Conservation (phyloP, 2,329 filamentous ascomycete species). For the Xylogone sp. region DNA sequence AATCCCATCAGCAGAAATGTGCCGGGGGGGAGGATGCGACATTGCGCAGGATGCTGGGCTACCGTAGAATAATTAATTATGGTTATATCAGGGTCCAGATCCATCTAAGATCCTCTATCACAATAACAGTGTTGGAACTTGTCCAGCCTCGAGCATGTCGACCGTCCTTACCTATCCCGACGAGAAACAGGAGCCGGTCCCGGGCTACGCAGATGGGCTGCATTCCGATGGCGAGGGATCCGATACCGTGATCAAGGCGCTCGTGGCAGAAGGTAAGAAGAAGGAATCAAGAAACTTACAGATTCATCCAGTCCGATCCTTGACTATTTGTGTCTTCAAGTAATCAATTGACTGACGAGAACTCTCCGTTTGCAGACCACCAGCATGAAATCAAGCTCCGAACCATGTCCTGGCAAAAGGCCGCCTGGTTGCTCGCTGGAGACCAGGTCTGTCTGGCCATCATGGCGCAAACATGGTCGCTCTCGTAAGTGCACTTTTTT, state of each 20-base stretch:
- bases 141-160: neutral
- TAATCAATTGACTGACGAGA: neutral
- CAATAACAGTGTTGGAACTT: neutral
- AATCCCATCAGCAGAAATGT: too few species aligned
- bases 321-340: neutral
- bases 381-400: conserved; percentile 47
- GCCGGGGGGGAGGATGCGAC: too few species aligned
- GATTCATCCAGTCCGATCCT: neutral
- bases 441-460: conserved; percentile 48
- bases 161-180: neutral
- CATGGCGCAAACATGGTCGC: conserved; percentile 48
- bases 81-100: neutral
- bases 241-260: conserved; percentile 16
- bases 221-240: conserved; percentile 7
- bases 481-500: conserved; percentile 31
- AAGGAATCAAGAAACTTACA: neutral
- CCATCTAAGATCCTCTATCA: neutral
- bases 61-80: too few species aligned
- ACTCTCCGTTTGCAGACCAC: conserved; percentile 31
- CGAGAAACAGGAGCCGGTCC: conserved; percentile 5
- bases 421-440: conserved; percentile 42
- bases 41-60: too few species aligned
- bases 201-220: neutral
- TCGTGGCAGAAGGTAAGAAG: conserved; percentile 26
- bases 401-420: conserved; percentile 51